phyloP scores from a whole-genome alignment of 257 asterid genomes.

The Solanum peruvianum region DNA sequence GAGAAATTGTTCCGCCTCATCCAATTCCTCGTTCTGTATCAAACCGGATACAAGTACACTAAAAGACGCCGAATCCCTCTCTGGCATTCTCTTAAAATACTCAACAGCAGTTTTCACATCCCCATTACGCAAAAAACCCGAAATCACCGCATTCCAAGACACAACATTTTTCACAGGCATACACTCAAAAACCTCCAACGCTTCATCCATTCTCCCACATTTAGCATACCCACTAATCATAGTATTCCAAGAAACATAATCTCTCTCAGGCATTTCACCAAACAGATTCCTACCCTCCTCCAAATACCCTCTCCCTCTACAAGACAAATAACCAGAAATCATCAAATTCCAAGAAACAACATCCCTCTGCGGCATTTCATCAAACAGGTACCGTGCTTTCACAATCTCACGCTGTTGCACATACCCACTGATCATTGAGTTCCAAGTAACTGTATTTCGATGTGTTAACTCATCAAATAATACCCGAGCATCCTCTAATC shows the following conservation, averaged over 20 bases:
- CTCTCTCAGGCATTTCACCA: constrained; percentile 46
- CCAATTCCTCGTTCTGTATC: constrained; percentile 44
- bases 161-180: constrained; percentile 66
- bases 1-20: constrained; percentile 46
- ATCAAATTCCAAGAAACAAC: constrained; percentile 66
- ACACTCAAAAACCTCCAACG: constrained; percentile 32
- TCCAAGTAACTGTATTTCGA: constrained; percentile 69
- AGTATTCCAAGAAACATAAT: constrained; percentile 70
- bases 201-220: constrained; percentile 50
- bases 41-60: constrained; percentile 63
- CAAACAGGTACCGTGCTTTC: constrained; percentile 55
- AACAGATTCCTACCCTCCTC: constrained; percentile 51
- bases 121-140: constrained; percentile 61
- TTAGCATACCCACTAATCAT: constrained; percentile 79
- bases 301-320: constrained; percentile 26
- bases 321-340: constrained; percentile 46
- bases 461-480: constrained; percentile 29
- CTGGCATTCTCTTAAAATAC: constrained; percentile 52
- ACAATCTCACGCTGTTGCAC: constrained; percentile 38
- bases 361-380: constrained; percentile 59
- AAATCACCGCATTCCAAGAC: constrained; percentile 69
- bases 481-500: constrained; percentile 46
- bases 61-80: constrained; percentile 52
- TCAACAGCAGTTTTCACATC: constrained; percentile 40
- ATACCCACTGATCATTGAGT: constrained; percentile 64